These are phyloP conservation scores for Colletotrichum sp. DNA, from an alignment of 2,329 filamentous ascomycete genomes.

Conservation along the genomic window DNA sequence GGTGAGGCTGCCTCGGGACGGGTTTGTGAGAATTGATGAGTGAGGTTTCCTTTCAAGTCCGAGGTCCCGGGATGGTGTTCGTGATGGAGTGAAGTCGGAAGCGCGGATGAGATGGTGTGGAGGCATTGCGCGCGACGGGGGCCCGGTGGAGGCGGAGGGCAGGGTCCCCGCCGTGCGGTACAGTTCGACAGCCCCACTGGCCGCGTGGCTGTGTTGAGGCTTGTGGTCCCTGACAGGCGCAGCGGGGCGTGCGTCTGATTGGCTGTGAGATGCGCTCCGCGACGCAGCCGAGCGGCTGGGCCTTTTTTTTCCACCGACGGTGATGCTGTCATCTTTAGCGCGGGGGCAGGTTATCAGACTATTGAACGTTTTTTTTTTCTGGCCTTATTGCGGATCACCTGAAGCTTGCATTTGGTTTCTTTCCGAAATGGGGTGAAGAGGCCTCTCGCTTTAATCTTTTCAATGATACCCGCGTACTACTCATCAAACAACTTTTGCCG, in stretches of 20 bases:
- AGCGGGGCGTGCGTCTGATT: not conserved
- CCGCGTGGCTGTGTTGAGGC: slow-evolving; percentile 10
- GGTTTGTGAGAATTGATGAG: not conserved
- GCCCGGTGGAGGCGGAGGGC: not conserved
- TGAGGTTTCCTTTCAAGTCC: not conserved
- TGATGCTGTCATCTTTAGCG: not conserved
- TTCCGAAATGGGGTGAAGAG: not conserved
- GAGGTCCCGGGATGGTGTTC: not conserved
- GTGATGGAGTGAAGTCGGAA: slow-evolving; percentile 17
- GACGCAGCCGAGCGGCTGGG: slow-evolving; percentile 10
- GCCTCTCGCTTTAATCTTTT: not conserved
- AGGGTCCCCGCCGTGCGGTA: not conserved
- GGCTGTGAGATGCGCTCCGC: not conserved
- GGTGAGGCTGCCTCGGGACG: not conserved
- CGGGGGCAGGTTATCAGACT: not conserved
- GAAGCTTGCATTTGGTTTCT: not conserved
- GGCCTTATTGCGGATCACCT: not conserved
- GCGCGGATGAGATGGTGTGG: not conserved
- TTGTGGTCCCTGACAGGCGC: not conserved
- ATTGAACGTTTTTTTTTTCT: not conserved
- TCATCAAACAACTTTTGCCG: not conserved
- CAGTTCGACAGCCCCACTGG: not conserved
- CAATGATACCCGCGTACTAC: not conserved
- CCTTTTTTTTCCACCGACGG: not conserved
- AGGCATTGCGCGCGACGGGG: not conserved